A percentile compares a stretch with the other conserved stretches of the same genome.
Evolutionary conservation across 176 grass and related monocot genomes (phyloP).

Genomic region (Aegilops sharonensis): DNA sequence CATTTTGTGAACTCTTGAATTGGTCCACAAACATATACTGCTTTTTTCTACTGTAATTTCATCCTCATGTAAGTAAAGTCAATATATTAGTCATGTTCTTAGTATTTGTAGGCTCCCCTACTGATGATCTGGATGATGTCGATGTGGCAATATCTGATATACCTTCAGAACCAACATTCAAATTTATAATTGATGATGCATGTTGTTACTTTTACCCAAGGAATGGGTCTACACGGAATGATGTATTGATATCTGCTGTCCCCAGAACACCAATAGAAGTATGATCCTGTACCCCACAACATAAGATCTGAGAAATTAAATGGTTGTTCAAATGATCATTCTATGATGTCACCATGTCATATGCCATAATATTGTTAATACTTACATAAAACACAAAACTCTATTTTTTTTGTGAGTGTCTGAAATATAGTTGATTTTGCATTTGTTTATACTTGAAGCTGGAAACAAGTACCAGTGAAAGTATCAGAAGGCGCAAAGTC

Average conservation of each 20-base stretch:
- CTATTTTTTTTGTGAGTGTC: not conserved
- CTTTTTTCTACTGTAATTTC: not conserved
- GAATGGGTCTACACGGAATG: not conserved
- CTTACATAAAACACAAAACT: not conserved
- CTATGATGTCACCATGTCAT: not conserved
- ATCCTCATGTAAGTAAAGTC: not conserved
- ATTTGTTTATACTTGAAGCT: not conserved
- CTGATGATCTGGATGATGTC: not conserved
- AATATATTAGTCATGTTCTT: slow-evolving; percentile 6
- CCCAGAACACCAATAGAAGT: not conserved
- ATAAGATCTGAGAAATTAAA: not conserved
- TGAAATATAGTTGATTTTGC: not conserved
- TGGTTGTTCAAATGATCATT: not conserved
- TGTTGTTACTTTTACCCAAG: not conserved
- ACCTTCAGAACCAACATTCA: slow-evolving; percentile 19
- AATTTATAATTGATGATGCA: not conserved
- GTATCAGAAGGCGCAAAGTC: not conserved
- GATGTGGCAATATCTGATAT: not conserved
- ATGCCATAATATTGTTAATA: slow-evolving; percentile 1
- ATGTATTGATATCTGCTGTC: not conserved
- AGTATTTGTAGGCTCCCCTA: not conserved
- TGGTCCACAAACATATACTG: not conserved
- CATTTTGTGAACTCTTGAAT: not conserved
- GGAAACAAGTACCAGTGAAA: not conserved
- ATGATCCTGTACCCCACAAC: not conserved